A percentile compares a stretch with the other conserved stretches of the same genome.
phyloP scores from a whole-genome alignment of 176 grass and related monocot genomes.

The Saccharum officinarum region DNA sequence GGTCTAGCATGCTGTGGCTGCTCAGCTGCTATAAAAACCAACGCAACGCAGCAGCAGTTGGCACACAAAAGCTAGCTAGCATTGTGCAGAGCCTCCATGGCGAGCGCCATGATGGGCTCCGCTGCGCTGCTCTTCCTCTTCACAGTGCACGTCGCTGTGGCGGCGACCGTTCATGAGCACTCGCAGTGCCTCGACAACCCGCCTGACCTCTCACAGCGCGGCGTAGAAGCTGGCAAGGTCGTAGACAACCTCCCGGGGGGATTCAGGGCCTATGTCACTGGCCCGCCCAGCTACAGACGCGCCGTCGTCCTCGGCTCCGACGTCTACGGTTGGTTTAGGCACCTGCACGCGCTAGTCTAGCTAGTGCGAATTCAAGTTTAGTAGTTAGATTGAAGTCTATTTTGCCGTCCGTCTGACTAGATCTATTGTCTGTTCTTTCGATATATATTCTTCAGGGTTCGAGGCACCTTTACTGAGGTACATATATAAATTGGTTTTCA shows the following conservation, averaged over 20 bases:
- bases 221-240: not conserved
- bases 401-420: not conserved
- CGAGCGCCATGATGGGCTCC: not conserved
- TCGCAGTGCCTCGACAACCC: constrained; percentile 25
- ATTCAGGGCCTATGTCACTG: constrained; percentile 33
- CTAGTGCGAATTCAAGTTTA: not conserved
- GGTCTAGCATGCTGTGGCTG: not conserved
- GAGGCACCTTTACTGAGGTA: not conserved
- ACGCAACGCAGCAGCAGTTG: not conserved
- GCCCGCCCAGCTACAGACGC: not conserved
- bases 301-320: constrained; percentile 29
- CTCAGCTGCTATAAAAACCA: not conserved
- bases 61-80: not conserved
- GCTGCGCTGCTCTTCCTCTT: not conserved
- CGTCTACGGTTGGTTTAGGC: not conserved
- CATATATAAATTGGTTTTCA: too few species aligned
- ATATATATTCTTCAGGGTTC: not conserved
- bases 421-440: not conserved
- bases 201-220: not conserved
- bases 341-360: not conserved
- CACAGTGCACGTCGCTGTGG: not conserved
- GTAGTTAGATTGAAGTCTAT: not conserved
- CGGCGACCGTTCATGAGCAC: not conserved
- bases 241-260: not conserved
- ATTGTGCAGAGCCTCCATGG: not conserved